phyloP scores from a whole-genome alignment of 495 filamentous ascomycete species.

The Aspergillus hancockii region DNA sequence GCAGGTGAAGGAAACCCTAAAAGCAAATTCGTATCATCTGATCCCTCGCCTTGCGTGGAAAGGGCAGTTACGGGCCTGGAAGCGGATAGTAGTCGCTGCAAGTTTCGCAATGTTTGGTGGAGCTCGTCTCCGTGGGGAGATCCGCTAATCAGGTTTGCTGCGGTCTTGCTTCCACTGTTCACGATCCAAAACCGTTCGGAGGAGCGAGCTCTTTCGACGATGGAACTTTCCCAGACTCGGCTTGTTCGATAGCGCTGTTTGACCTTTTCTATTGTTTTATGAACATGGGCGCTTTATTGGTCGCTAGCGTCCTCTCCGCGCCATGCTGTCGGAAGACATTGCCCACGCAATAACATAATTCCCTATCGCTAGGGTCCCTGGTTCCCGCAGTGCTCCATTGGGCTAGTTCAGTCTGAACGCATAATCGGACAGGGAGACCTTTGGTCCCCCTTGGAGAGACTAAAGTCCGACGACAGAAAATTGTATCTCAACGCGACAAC shows the following conservation, averaged over 20 bases:
- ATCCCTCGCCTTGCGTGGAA: too few relatives aligned
- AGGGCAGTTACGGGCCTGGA: too few relatives aligned
- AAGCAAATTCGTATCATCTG: too few relatives aligned
- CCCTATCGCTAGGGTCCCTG: conserved; percentile 45
- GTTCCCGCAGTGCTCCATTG: conserved; percentile 10
- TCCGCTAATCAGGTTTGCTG: too few relatives aligned
- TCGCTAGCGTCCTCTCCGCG: conserved; percentile 81
- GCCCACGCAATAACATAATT: conserved; percentile 83
- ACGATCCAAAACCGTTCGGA: too few relatives aligned
- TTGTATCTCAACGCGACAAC: conserved; percentile 54
- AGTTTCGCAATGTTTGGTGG: too few relatives aligned
- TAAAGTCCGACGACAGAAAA: conserved; percentile 87
- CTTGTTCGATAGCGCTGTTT: conserved; percentile 50
- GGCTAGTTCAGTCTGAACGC: conserved; percentile 71
- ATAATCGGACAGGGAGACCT: conserved; percentile 79
- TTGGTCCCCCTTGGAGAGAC: conserved; percentile 88
- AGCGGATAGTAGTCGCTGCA: too few relatives aligned
- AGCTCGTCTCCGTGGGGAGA: too few relatives aligned
- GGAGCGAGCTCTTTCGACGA: too few relatives aligned
- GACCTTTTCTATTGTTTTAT: conserved; percentile 82
- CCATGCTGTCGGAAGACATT: conserved; percentile 87
- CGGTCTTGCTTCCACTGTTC: too few relatives aligned
- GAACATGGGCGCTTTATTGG: conserved; percentile 79
- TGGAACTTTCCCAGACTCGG: too few relatives aligned
- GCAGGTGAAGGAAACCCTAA: too few relatives aligned